Percentiles rank a stretch among this genome's conserved stretches.
Evolutionary conservation across 1,284 basidiomycete genomes (phyloP).

Genomic region (Hemileia vastatrix): DNA sequence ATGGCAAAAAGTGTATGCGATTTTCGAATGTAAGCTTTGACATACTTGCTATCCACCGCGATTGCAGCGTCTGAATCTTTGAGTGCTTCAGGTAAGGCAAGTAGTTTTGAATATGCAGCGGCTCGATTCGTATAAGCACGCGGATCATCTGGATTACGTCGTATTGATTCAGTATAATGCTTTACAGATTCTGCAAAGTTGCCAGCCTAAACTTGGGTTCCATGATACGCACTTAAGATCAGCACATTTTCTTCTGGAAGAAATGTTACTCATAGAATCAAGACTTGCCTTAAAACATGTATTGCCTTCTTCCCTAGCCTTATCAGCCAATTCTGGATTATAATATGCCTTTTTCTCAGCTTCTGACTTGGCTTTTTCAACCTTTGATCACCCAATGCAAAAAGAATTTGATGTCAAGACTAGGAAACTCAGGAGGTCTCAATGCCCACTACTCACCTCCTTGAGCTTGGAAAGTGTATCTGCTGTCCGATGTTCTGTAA

Average conservation of each 20-base stretch:
- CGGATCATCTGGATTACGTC: conserved; percentile 81
- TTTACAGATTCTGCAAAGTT: conserved; percentile 88
- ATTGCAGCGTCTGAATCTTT: conserved; percentile 93
- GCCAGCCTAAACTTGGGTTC: conserved; percentile 49
- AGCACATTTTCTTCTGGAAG: not conserved
- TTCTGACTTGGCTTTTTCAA: conserved; percentile 70
- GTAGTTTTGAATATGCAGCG: conserved; percentile 89
- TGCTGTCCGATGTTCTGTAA: conserved; percentile 94
- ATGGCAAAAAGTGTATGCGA: conserved; percentile 74
- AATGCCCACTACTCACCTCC: conserved; percentile 45
- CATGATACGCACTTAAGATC: not conserved
- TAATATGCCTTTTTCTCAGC: conserved; percentile 74
- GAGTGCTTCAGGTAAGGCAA: conserved; percentile 85
- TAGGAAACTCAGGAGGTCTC: not conserved
- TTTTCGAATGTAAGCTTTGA: conserved; percentile 95
- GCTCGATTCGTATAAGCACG: conserved; percentile 95
- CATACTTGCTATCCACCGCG: conserved; percentile 76
- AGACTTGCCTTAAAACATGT: conserved; percentile 63
- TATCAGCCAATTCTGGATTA: conserved; percentile 71
- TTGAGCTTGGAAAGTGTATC: conserved; percentile 85
- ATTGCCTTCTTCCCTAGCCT: conserved; percentile 86
- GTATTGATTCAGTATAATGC: conserved; percentile 89
- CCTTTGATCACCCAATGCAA: conserved; percentile 30
- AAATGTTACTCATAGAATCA: not conserved
- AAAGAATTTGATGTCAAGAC: not conserved